Conservation (phyloP, 2,329 filamentous ascomycete species). For the Fusarium oxysporum region DNA sequence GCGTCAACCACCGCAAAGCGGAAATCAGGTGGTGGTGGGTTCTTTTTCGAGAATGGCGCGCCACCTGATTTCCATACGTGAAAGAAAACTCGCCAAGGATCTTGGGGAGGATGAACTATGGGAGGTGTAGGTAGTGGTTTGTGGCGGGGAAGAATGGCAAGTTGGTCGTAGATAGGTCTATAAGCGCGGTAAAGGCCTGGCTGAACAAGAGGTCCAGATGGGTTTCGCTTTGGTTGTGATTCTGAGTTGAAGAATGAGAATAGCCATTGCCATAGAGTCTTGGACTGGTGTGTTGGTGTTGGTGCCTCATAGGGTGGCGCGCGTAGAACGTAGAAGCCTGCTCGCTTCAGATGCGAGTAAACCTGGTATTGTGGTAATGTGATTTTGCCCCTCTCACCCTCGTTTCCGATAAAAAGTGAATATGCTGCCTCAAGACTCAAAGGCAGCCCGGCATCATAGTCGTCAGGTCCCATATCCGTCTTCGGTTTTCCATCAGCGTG, state of each 20-base stretch:
- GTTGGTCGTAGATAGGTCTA: conserved; percentile 77
- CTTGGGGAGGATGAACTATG: conserved; percentile 46
- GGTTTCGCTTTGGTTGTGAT: conserved; percentile 43
- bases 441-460: conserved; percentile 76
- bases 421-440: conserved; percentile 94
- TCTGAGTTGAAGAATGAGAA: conserved; percentile 57
- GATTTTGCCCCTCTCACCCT: conserved; percentile 69
- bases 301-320: conserved; percentile 59
- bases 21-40: conserved; percentile 83
- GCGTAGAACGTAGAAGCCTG: conserved; percentile 84
- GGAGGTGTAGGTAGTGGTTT: conserved; percentile 59
- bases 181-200: conserved; percentile 76
- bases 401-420: conserved; percentile 80
- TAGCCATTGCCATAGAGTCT: conserved; percentile 65
- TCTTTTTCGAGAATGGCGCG: conserved; percentile 80
- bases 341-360: conserved; percentile 84
- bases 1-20: conserved; percentile 85
- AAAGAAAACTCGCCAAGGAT: conserved; percentile 79
- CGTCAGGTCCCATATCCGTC: conserved; percentile 47
- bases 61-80: conserved; percentile 79
- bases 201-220: conserved; percentile 68
- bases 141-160: conserved; percentile 79
- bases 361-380: conserved; percentile 87
- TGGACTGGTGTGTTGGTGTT: conserved; percentile 29
- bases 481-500: conserved; percentile 43